Base-by-base conservation (phyloP, 73 alveolate species). In the Tetrahymena malaccensis region DNA sequence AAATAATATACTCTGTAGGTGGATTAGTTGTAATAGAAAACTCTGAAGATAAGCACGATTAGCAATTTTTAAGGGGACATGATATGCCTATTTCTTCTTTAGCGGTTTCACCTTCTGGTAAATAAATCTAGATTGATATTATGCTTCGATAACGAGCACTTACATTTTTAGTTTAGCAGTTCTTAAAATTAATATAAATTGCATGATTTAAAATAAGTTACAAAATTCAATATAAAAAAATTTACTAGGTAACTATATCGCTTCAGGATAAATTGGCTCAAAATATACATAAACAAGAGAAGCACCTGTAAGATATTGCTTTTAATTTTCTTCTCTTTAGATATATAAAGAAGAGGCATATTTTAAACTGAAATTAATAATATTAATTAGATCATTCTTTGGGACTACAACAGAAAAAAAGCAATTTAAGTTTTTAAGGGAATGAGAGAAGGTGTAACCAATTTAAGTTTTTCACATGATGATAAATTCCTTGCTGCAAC, bases 351-450 rank as follows among this genome's bases (percentile, higher is more conserved):
- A 31, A 19, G 83, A 50, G 22, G 0, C 13, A 31, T 15, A 21
- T 21, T 50, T 50, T 50, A 50, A 50, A 50, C 83, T 19, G 16
- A 50, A 50, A 50, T 44, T 13, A 50, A 1, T 50, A 50, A 5
- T 50, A 50, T 10, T 31, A 70, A 70, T 27, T 70, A 70, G 89
- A 70, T 70, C 89, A 70, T 97, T 22, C 85, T 97, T 11, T 97
- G 99, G 99, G 98, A 97, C 96, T 97, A 94, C 94, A 96, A 96
- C 37, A 96, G 85, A 0, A 96, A 95, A 94, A 96, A 96, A 93
- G 98, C 99, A 35, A 95, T 97, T 50, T 97, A 98, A 43, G 98
- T 97, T 34, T 95, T 97, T 33, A 97, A 97, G 93, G 99, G 99
- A 16, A 97, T 97, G 96, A 96, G 97, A 95, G 96, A 96, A 34